Base-by-base conservation (phyloP, 208 protist species). In the Leishmania arabica region DNA sequence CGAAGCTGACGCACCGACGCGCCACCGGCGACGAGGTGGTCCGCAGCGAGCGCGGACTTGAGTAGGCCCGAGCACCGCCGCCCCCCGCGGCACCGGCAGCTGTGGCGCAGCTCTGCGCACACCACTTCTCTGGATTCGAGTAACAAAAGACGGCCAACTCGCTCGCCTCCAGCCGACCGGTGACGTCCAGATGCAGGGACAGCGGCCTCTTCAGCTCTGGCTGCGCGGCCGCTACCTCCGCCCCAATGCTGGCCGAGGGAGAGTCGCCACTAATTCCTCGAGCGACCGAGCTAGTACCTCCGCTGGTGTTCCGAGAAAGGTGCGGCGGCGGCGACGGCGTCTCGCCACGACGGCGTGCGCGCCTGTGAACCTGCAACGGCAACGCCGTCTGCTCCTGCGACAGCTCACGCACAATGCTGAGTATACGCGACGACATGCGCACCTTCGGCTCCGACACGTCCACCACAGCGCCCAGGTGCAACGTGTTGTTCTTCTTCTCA, bases 381-480 rank as follows among this genome's bases (percentile, higher is more conserved):
- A 72, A 40, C 11, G 86, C 78, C 5, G 86, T 70, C 40, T 88
- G 81, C 77, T 97, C 92, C 51, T 87, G 71, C 17, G 72, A 66
- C 2, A 97, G 54, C 77, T 93, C 88, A 49, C 83, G 90, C 69
- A 96, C 79, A 70, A 96, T 89, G 77, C 87, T 91, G 45, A 95
- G 76, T 42, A 95, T 81, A 9, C 85, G 89, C 58, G 93, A 93
- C 0, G 95, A 96, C 31, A 96, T 68, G 42, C 58, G 77, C 58
- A 91, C 80, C n/a, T 87, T 78, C 17, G 93, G 95, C 37, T 87
- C 89, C 34, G 90, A 90, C 54, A 96, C 78, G 80, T 97, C 95
- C 47, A 96, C 71, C 40, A 95, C 82, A 0, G 90, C 83, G 47
- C 85, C 83, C 45, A 97, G 71, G 9, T 73, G 84, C 27, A 88